Conservation (phyloP, 768 basidiomycete species). For the Calocera cornea region DNA sequence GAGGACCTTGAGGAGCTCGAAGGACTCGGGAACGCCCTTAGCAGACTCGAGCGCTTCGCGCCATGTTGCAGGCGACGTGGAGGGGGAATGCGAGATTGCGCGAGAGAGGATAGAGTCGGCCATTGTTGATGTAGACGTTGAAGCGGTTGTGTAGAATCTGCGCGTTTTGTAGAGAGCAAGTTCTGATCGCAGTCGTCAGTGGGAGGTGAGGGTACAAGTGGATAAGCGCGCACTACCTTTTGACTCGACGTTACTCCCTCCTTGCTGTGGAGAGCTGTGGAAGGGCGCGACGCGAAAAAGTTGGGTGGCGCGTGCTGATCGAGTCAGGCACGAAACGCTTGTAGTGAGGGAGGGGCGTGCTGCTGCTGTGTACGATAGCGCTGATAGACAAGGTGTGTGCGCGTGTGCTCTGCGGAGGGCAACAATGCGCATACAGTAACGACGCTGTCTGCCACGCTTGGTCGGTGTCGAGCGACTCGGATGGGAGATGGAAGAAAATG, state of each 20-base stretch:
- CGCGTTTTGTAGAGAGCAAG: background rate
- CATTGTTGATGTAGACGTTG: conserved; percentile 17
- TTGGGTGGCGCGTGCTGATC: conserved; percentile 2
- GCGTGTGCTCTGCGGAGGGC: background rate
- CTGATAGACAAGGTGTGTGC: background rate
- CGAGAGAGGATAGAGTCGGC: conserved; percentile 11
- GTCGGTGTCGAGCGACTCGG: background rate
- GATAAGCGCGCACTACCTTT: background rate
- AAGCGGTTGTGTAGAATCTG: conserved; percentile 10
- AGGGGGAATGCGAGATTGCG: conserved; percentile 40
- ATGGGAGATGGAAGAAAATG: background rate
- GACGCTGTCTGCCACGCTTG: background rate
- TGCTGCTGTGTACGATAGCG: background rate
- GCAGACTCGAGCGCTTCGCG: conserved; percentile 49
- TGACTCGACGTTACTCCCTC: background rate
- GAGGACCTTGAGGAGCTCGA: conserved; percentile 72
- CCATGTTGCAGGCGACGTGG: conserved; percentile 65
- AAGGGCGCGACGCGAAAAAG: conserved; percentile 2
- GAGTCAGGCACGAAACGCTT: background rate
- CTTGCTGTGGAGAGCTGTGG: background rate
- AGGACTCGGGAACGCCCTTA: conserved; percentile 27
- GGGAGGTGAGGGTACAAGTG: background rate
- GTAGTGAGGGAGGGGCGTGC: background rate
- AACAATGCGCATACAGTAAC: background rate
- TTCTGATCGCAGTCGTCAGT: background rate